Percentiles rank a stretch among this genome's conserved stretches.
Conservation (phyloP, 169 alveolate genomes). For the Theileria luwenshuni region DNA sequence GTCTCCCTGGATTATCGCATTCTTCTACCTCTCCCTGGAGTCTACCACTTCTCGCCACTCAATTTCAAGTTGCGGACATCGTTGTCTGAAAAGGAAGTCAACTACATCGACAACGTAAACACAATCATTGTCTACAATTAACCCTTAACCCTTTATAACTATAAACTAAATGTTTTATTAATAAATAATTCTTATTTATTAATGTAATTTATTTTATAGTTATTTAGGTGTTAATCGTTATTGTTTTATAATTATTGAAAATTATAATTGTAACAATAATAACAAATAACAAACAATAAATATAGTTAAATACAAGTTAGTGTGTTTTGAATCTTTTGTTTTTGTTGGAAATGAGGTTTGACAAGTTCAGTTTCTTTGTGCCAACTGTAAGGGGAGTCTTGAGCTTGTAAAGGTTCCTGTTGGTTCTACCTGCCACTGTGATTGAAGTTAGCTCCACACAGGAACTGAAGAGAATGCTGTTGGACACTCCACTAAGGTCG, state of each 20-base stretch:
- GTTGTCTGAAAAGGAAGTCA: not conserved
- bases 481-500: slow-evolving; percentile 32
- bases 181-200: too few species aligned
- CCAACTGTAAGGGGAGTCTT: slow-evolving; percentile 24
- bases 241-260: too few species aligned
- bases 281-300: not conserved
- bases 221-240: too few species aligned
- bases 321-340: slow-evolving; percentile 13
- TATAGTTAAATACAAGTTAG: not conserved
- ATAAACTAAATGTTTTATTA: too few species aligned
- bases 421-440: slow-evolving; percentile 1
- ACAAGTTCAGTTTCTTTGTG: not conserved
- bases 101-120: slow-evolving; percentile 8
- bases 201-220: too few species aligned
- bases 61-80: not conserved
- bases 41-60: slow-evolving; percentile 27
- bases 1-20: slow-evolving; percentile 25
- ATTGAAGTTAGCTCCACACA: slow-evolving; percentile 51
- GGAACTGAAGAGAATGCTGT: slow-evolving; percentile 27
- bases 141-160: too few species aligned
- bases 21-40: slow-evolving; percentile 57
- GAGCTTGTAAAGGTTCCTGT: slow-evolving; percentile 37
- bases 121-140: slow-evolving; percentile 3
- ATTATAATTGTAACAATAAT: not conserved
- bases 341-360: not conserved